Percentiles rank a stretch among this genome's conserved stretches.
These are phyloP conservation scores for Schizosaccharomyces versatilis DNA, from an alignment of 1,139 yeast genomes.

Conservation along the genomic window DNA sequence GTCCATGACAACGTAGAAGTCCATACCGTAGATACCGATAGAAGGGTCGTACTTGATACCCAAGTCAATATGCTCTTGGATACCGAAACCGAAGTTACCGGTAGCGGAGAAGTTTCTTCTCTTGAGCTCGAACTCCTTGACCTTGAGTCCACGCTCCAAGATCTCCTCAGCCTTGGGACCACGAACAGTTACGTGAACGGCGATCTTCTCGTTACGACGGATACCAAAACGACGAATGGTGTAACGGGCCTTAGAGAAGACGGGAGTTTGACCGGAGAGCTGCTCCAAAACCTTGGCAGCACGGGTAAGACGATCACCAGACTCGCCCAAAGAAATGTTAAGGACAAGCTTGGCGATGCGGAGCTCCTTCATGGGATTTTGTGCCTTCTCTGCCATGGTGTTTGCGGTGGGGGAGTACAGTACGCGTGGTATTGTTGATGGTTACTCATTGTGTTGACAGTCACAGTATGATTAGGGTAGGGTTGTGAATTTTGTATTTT, in stretches of 20 bases:
- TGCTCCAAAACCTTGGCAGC: conserved; percentile 99
- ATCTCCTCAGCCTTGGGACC: conserved; percentile 99
- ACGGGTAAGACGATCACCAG: conserved; percentile 99
- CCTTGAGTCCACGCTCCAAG: conserved; percentile 98
- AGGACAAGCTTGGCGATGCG: conserved; percentile 97
- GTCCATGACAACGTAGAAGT: conserved; percentile 97
- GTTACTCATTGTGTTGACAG: background rate
- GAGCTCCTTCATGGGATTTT: conserved; percentile 90
- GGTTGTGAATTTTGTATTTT: background rate
- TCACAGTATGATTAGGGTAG: background rate
- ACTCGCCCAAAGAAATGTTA: conserved; percentile 99
- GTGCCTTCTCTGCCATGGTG: conserved; percentile 18
- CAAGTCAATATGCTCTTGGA: conserved; percentile 97
- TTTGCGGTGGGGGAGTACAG: background rate
- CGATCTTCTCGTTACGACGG: conserved; percentile 99
- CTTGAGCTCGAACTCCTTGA: conserved; percentile 94
- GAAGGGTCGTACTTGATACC: conserved; percentile 99
- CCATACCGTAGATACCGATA: conserved; percentile 99
- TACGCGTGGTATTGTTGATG: background rate
- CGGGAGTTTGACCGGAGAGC: conserved; percentile 99
- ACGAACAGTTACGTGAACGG: conserved; percentile 98
- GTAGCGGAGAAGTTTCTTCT: conserved; percentile 89
- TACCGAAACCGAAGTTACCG: conserved; percentile 99
- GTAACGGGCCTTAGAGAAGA: conserved; percentile 97
- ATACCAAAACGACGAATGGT: conserved; percentile 99